phyloP scores from a whole-genome alignment of 352 stramenopile species.

The Phytophthora rubi region DNA sequence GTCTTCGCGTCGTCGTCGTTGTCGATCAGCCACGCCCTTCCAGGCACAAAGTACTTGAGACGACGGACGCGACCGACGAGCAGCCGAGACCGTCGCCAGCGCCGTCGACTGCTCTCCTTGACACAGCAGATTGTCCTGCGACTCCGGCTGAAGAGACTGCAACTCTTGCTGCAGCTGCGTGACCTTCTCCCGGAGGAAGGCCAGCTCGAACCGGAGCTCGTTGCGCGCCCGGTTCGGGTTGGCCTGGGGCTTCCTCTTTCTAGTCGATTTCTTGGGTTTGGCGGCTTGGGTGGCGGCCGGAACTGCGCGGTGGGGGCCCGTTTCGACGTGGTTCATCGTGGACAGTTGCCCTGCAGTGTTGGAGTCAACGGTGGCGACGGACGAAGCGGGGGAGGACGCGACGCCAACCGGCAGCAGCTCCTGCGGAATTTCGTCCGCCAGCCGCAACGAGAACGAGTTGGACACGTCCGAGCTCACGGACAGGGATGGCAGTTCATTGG shows the following conservation, averaged over 20 bases:
- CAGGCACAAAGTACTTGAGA: constrained; percentile 36
- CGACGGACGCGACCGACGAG: constrained; percentile 14
- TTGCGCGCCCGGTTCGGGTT: constrained; percentile 42
- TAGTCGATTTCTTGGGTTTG: constrained; percentile 22
- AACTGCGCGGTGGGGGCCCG: not conserved
- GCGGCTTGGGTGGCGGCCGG: not conserved
- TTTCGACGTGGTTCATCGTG: not conserved
- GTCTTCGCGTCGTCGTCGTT: constrained; percentile 40
- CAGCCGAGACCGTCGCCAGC: constrained; percentile 3
- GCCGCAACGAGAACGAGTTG: constrained; percentile 20
- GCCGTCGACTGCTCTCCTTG: constrained; percentile 9
- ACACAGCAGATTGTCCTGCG: constrained; percentile 21
- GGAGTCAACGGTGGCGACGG: constrained; percentile 9
- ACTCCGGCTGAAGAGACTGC: constrained; percentile 33
- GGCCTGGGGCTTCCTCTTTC: constrained; percentile 37
- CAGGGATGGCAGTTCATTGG: constrained; percentile 17
- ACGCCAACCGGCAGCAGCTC: constrained; percentile 2
- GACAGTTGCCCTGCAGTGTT: not conserved
- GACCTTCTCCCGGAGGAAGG: constrained; percentile 77
- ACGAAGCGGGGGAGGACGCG: constrained; percentile 2
- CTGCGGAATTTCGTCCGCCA: constrained; percentile 6
- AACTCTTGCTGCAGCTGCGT: constrained; percentile 66
- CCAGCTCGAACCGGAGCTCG: constrained; percentile 64
- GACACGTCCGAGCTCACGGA: constrained; percentile 28
- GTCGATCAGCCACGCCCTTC: constrained; percentile 39